Evolutionary conservation across 139 green algal genomes (phyloP), one percentile per base, ranked within the genome.

Genomic region (Closterium sp.): DNA sequence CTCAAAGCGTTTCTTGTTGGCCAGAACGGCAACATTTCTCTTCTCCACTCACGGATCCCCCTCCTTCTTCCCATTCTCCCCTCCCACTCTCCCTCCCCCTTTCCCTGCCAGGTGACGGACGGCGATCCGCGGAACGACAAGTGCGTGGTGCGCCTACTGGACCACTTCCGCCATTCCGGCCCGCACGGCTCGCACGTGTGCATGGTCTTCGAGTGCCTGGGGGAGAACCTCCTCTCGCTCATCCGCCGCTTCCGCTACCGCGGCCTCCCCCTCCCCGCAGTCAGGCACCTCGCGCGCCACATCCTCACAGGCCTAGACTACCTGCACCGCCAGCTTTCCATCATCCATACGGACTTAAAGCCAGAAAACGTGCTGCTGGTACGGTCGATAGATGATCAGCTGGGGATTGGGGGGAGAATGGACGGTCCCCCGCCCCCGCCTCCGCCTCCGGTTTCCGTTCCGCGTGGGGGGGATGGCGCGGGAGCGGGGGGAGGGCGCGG

Each of bases 331-430:
- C 96, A 96, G 32, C 87, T 94, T 1, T 96, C 93, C 28, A 95
- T 99, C 28, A 96, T 99, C n/a, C 98, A 99, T 95, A 99, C 98
- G 10, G 98, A 99, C 94, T 94, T 99, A 2, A 99, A 99, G 96
- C 98, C 98, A 10, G 98, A 99, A 95, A 99, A 99, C 96, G 98
- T 99, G 84, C 95, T 99, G 88, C 94, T 99, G 62, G 62, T 79
- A 13, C 62, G 62, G 62, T 79, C 62, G 62, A 79, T 79, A 27
- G 62, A 79, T 79, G 62, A 79, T 79, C 62, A 79, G 62, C 62
- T 79, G 62, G 62, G 62, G 62, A 79, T 79, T 79, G 62, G 62
- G 62, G 19, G 62, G 17, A 24, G 62, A 27, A 79, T 79, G 62
- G 62, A 79, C 2, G 62, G 62, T 22, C 62, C 62, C 1, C 62